Conservation (phyloP, 2,329 filamentous ascomycete species). For the Colletotrichum sp. region DNA sequence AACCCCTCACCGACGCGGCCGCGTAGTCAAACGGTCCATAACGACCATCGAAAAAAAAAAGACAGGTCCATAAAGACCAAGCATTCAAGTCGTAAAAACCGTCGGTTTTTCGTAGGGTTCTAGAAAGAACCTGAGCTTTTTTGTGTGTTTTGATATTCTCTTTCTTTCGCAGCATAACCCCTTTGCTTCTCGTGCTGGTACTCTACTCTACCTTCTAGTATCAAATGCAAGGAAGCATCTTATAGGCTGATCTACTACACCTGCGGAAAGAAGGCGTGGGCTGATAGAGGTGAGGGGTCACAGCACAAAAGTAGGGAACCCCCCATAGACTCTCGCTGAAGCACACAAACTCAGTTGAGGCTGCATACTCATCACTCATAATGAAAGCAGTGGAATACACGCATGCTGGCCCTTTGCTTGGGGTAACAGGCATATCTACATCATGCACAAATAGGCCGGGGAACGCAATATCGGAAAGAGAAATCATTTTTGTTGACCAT, state of each 20-base stretch:
- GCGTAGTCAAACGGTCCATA: neutral
- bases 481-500: conserved; percentile 5
- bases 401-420: neutral
- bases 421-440: neutral
- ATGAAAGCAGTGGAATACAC: neutral
- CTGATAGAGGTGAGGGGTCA: too few species aligned
- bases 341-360: too few species aligned
- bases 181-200: too few species aligned
- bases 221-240: too few species aligned
- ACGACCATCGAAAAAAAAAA: neutral
- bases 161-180: too few species aligned
- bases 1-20: neutral
- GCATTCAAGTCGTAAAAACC: neutral
- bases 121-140: neutral
- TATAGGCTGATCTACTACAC: too few species aligned
- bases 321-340: too few species aligned
- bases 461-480: neutral
- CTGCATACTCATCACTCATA: neutral
- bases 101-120: neutral
- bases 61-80: too few species aligned
- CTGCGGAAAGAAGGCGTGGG: too few species aligned
- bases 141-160: neutral
- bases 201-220: too few species aligned
- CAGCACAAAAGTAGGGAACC: too few species aligned
- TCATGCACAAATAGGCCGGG: neutral